Evolutionary conservation across 345 rosid genomes (phyloP).

Genomic region (Sisymbrium altissimum): DNA sequence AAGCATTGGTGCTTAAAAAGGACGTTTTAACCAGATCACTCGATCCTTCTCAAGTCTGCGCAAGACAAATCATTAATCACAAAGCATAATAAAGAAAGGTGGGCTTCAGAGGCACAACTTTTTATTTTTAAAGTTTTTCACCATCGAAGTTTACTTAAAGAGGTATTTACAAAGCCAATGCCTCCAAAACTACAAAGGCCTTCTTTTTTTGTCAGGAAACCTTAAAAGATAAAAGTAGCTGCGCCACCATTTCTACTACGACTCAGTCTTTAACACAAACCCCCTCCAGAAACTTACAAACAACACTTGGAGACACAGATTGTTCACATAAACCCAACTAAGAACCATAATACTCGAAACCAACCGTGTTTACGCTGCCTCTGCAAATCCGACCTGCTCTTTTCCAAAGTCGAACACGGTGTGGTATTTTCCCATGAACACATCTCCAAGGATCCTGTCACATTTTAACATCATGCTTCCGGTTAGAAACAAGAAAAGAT

Average conservation of each 20-base stretch:
- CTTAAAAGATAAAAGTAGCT: slow-evolving; percentile 8
- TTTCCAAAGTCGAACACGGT: slow-evolving; percentile 86
- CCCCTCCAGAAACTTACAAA: slow-evolving; percentile 14
- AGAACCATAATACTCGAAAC: not conserved
- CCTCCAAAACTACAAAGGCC: slow-evolving; percentile 39
- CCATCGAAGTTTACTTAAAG: slow-evolving; percentile 21
- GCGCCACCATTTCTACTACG: slow-evolving; percentile 25
- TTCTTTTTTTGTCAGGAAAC: slow-evolving; percentile 5
- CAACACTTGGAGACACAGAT: slow-evolving; percentile 23
- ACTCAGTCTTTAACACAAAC: slow-evolving; percentile 22
- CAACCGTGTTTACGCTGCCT: slow-evolving; percentile 51
- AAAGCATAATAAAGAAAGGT: not conserved
- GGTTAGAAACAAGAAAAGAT: not conserved
- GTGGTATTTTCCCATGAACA: slow-evolving; percentile 92
- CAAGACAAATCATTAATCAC: not conserved
- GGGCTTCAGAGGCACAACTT: not conserved
- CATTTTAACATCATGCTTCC: not conserved
- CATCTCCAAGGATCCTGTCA: slow-evolving; percentile 89
- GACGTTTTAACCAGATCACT: not conserved
- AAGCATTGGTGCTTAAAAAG: no score
- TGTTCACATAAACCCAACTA: slow-evolving; percentile 19
- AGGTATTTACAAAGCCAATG: slow-evolving; percentile 39
- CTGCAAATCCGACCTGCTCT: slow-evolving; percentile 78
- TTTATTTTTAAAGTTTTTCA: slow-evolving; percentile 18
- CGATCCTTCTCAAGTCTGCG: not conserved